A percentile compares a stretch with the other conserved stretches of the same genome.
phyloP scores from a whole-genome alignment of 768 basidiomycete species.

The Boletus sensibilis region DNA sequence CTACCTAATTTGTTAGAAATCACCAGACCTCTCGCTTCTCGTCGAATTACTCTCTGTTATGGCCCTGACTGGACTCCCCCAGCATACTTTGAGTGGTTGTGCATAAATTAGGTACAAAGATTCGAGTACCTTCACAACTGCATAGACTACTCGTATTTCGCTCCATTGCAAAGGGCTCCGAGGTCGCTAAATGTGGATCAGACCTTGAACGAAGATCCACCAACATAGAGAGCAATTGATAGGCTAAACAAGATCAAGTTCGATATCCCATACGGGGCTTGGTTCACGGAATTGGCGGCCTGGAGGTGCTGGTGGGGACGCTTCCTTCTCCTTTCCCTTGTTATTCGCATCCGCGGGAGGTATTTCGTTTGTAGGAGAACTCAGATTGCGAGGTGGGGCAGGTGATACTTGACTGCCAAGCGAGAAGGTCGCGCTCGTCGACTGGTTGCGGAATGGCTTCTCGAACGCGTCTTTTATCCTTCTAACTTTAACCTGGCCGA shows the following conservation, averaged over 20 bases:
- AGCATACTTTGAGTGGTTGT: too few relatives aligned
- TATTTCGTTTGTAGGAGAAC: not conserved
- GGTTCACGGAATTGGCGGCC: conserved; percentile 36
- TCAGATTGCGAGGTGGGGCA: not conserved
- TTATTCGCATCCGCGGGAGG: not conserved
- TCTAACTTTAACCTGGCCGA: conserved; percentile 91
- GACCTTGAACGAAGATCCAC: not conserved
- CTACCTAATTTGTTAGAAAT: not conserved
- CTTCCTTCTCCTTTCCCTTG: conserved; percentile 26
- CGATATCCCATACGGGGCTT: conserved; percentile 75
- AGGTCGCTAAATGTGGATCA: not conserved
- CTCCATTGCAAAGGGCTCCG: not conserved
- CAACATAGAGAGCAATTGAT: conserved; percentile 15
- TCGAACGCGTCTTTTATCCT: conserved; percentile 90
- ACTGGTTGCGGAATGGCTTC: conserved; percentile 75
- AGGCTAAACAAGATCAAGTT: conserved; percentile 47
- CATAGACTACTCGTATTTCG: not conserved
- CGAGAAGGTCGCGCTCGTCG: conserved; percentile 47
- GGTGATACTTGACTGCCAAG: conserved; percentile 26
- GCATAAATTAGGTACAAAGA: not conserved
- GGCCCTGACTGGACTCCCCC: not conserved
- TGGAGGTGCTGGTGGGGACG: not conserved
- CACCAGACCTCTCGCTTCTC: not conserved
- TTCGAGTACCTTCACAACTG: not conserved
- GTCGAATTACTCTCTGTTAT: not conserved